phyloP scores from a whole-genome alignment of 2,329 filamentous ascomycete species.

The Escovopsis sp. region DNA sequence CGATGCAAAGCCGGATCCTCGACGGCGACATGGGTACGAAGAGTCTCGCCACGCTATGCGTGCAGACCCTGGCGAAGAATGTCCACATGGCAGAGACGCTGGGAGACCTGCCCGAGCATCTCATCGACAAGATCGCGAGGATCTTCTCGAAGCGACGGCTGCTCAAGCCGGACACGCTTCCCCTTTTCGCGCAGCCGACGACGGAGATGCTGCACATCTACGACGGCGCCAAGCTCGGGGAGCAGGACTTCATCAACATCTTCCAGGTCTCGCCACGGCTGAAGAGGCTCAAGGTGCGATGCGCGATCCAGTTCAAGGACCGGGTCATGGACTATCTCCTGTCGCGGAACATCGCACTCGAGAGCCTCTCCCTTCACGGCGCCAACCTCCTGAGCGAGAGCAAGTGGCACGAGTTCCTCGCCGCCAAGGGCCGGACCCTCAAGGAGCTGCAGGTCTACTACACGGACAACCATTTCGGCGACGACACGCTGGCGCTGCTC shows the following conservation, averaged over 20 bases:
- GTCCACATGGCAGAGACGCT: constrained; percentile 47
- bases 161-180: constrained; percentile 36
- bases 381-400: constrained; percentile 68
- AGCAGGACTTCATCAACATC: constrained; percentile 65
- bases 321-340: constrained; percentile 67
- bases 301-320: constrained; percentile 87
- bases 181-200: constrained; percentile 40
- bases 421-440: constrained; percentile 48
- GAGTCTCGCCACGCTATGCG: constrained; percentile 48
- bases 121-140: constrained; percentile 44
- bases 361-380: constrained; percentile 63
- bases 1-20: constrained; percentile 69
- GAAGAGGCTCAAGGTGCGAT: constrained; percentile 58
- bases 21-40: constrained; percentile 63
- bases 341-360: constrained; percentile 53
- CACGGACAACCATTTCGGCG: constrained; percentile 68
- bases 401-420: constrained; percentile 59
- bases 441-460: constrained; percentile 64
- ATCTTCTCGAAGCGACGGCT: constrained; percentile 47
- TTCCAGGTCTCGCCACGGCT: constrained; percentile 61
- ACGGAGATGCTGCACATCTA: constrained; percentile 40
- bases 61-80: constrained; percentile 48
- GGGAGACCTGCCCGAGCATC: constrained; percentile 39
- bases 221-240: constrained; percentile 48
- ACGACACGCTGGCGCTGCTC: constrained; percentile 51